Percentiles rank a stretch among this genome's conserved stretches.
These are phyloP conservation scores for Herpetomonas samuelpessoai DNA, from an alignment of 208 protist species.

Conservation along the genomic window DNA sequence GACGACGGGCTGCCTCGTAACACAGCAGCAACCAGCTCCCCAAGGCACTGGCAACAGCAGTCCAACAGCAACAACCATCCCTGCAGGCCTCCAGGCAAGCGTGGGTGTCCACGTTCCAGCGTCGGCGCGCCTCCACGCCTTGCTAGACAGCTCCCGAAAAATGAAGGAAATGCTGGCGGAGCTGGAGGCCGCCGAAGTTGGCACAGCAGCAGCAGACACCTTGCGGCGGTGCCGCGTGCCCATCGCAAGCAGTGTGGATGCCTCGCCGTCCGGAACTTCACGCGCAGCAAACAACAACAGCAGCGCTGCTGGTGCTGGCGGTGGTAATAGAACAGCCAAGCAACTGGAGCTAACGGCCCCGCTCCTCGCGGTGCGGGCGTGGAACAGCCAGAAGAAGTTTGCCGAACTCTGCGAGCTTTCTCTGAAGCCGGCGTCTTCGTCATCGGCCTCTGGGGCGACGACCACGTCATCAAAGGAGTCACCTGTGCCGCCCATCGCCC, in stretches of 20 bases:
- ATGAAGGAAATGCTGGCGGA: background rate
- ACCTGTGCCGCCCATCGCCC: too few species aligned
- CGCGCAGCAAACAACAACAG: background rate
- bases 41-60: too few species aligned
- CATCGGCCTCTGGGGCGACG: too few species aligned
- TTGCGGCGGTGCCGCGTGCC: background rate
- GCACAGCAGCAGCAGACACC: background rate
- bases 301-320: background rate
- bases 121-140: background rate
- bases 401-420: background rate
- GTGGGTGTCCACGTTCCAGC: too few species aligned
- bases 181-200: background rate
- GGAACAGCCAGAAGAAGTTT: constrained; percentile 1
- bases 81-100: too few species aligned
- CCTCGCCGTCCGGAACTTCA: background rate
- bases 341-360: too few species aligned
- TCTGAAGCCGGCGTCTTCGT: background rate
- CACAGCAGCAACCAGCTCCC: too few species aligned
- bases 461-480: too few species aligned
- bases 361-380: background rate
- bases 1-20: too few species aligned
- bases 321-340: too few species aligned
- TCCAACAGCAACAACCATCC: too few species aligned
- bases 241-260: background rate
- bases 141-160: background rate